phyloP scores from a whole-genome alignment of 1,139 yeast species.

The Petasospora rhodanensis region DNA sequence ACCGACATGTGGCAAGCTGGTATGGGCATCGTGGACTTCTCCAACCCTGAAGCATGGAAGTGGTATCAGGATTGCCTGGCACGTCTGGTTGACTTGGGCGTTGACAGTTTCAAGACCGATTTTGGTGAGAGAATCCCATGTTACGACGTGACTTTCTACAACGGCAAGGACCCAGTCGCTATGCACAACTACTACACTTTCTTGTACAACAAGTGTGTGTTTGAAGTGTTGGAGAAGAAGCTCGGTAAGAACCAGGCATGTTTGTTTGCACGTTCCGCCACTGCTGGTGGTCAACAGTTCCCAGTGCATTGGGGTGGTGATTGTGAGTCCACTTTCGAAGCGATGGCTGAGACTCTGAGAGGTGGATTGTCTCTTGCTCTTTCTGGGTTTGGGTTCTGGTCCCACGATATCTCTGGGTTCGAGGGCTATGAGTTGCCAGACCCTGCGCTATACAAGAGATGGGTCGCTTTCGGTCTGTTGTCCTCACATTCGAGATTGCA shows the following conservation, averaged over 20 bases:
- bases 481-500: slow-evolving; percentile 22
- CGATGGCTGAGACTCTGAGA: slow-evolving; percentile 22
- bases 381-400: slow-evolving; percentile 22
- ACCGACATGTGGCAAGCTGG: slow-evolving; percentile 23
- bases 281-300: slow-evolving; percentile 21
- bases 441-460: slow-evolving; percentile 21
- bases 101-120: slow-evolving; percentile 22
- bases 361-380: slow-evolving; percentile 20
- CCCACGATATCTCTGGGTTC: slow-evolving; percentile 22
- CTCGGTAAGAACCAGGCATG: slow-evolving; percentile 19
- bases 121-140: slow-evolving; percentile 23
- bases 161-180: slow-evolving; percentile 13
- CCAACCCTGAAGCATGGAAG: slow-evolving; percentile 20
- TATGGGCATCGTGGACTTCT: slow-evolving; percentile 21
- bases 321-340: slow-evolving; percentile 21
- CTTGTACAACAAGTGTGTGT: slow-evolving; percentile 20
- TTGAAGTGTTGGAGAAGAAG: slow-evolving; percentile 18
- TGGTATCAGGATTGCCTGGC: slow-evolving; percentile 17
- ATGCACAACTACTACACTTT: slow-evolving; percentile 21
- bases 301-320: slow-evolving; percentile 25
- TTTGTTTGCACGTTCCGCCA: slow-evolving; percentile 22
- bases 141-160: slow-evolving; percentile 13
- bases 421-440: slow-evolving; percentile 19
- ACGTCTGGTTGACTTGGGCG: slow-evolving; percentile 18
- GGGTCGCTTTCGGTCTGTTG: slow-evolving; percentile 20